Evolutionary conservation across 2,329 filamentous ascomycete species (phyloP).

Genomic region (Corynespora cassiicola): DNA sequence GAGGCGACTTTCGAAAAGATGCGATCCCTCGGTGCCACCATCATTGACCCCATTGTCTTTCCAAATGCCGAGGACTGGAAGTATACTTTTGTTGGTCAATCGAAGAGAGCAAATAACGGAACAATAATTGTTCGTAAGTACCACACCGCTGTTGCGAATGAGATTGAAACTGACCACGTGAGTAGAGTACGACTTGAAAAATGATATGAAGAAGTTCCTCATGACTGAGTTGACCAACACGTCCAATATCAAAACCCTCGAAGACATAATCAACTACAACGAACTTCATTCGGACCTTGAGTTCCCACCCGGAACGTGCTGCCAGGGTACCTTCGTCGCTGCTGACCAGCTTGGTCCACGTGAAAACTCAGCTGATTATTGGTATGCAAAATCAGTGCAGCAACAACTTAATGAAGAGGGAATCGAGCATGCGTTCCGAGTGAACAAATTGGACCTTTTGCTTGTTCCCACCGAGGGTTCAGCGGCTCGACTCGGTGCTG

Average conservation of each 20-base stretch:
- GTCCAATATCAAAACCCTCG: background rate
- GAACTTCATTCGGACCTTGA: slow-evolving; percentile 1
- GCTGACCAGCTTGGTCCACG: background rate
- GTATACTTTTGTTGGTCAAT: background rate
- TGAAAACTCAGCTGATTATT: slow-evolving; percentile 1
- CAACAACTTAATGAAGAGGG: slow-evolving; percentile 3
- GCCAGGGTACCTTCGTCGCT: slow-evolving; percentile 1
- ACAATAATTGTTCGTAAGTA: background rate
- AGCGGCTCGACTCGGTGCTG: slow-evolving; percentile 1
- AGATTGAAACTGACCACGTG: background rate
- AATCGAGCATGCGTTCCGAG: slow-evolving; percentile 2
- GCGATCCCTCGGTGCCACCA: background rate
- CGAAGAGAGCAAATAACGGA: background rate
- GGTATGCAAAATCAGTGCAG: background rate
- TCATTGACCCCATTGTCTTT: slow-evolving; percentile 1
- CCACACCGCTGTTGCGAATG: background rate
- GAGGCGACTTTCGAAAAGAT: background rate
- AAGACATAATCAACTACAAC: slow-evolving; percentile 2
- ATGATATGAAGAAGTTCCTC: slow-evolving; percentile 1
- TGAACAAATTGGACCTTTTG: background rate
- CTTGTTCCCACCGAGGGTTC: slow-evolving; percentile 1
- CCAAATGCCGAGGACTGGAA: slow-evolving; percentile 1
- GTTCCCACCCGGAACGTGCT: slow-evolving; percentile 1
- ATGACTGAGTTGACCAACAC: slow-evolving; percentile 1
- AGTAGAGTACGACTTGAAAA: slow-evolving; percentile 3